These are phyloP conservation scores for Sonneratia caseolaris DNA, from an alignment of 345 rosid genomes.

Conservation along the genomic window DNA sequence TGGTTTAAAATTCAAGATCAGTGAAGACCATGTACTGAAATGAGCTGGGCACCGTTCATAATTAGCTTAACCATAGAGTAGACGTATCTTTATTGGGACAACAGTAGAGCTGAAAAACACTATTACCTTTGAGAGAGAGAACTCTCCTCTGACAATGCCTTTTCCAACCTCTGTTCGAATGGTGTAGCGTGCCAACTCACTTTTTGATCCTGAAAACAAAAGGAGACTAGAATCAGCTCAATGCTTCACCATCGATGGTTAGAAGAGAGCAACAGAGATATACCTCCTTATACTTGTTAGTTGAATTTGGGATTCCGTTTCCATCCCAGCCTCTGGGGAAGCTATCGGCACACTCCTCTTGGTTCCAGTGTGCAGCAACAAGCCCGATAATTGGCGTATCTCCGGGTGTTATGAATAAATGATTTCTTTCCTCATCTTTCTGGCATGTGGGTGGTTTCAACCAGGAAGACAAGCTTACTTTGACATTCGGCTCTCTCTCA, in stretches of 20 bases:
- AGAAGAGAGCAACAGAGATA: background rate
- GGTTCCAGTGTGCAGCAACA: conserved; percentile 90
- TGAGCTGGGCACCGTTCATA: background rate
- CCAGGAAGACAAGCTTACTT: conserved; percentile 54
- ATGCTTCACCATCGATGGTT: background rate
- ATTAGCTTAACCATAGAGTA: background rate
- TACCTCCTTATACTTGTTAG: conserved; percentile 95
- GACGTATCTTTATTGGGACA: background rate
- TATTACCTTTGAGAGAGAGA: conserved; percentile 41
- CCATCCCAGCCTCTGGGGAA: conserved; percentile 93
- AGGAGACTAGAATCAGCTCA: background rate
- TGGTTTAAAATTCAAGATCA: background rate
- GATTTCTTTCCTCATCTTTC: conserved; percentile 15
- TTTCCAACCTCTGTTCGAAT: conserved; percentile 91
- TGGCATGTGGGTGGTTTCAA: conserved; percentile 29
- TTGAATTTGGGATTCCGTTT: conserved; percentile 93
- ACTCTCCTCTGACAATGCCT: conserved; percentile 73
- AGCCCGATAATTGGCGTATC: conserved; percentile 89
- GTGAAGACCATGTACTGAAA: background rate
- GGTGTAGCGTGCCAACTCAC: conserved; percentile 99
- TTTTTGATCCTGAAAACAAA: conserved; percentile 71
- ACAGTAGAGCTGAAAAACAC: conserved; percentile 5
- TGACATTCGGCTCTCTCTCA: conserved; percentile 21
- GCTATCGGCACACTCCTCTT: conserved; percentile 36
- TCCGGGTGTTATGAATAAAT: conserved; percentile 33